Percentiles rank a stretch among this genome's conserved stretches.
Conservation (phyloP, 306 rosid species). For the Vicia faba region DNA sequence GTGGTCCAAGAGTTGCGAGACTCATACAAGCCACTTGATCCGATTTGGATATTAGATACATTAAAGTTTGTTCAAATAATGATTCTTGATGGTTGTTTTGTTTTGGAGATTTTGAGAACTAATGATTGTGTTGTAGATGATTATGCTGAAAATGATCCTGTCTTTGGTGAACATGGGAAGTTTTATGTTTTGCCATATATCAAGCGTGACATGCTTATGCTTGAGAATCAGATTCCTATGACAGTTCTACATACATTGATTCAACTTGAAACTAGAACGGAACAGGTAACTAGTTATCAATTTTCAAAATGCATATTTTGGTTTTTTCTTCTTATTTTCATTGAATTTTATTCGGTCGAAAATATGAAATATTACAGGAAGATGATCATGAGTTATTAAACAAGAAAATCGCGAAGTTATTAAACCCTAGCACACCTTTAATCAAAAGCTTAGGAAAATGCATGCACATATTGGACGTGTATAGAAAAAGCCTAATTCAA, state of each 20-base stretch:
- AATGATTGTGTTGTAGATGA: slow-evolving; percentile 1
- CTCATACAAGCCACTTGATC: slow-evolving; percentile 46
- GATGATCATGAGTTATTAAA: slow-evolving; percentile 25
- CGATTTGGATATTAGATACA: slow-evolving; percentile 22
- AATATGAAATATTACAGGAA: slow-evolving; percentile 29
- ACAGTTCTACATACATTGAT: slow-evolving; percentile 42
- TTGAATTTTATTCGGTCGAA: background rate
- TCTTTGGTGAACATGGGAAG: slow-evolving; percentile 53
- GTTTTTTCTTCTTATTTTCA: background rate
- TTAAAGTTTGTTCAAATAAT: slow-evolving; percentile 44
- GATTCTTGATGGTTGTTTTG: slow-evolving; percentile 66
- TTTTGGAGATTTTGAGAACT: slow-evolving; percentile 41
- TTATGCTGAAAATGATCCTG: slow-evolving; percentile 52
- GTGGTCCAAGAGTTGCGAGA: slow-evolving; percentile 43
- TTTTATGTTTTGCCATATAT: slow-evolving; percentile 37
- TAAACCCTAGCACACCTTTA: background rate
- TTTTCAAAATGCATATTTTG: background rate
- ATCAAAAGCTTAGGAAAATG: background rate
- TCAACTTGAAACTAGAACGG: slow-evolving; percentile 27
- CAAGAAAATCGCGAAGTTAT: slow-evolving; percentile 37
- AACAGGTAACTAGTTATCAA: background rate
- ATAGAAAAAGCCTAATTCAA: too few relatives aligned
- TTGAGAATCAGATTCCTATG: slow-evolving; percentile 65
- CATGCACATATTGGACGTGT: too few relatives aligned
- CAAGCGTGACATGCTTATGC: slow-evolving; percentile 61